Evolutionary conservation across 345 rosid genomes (phyloP), one percentile per base, ranked within the genome.

Genomic region (Gossypium ekmanianum): DNA sequence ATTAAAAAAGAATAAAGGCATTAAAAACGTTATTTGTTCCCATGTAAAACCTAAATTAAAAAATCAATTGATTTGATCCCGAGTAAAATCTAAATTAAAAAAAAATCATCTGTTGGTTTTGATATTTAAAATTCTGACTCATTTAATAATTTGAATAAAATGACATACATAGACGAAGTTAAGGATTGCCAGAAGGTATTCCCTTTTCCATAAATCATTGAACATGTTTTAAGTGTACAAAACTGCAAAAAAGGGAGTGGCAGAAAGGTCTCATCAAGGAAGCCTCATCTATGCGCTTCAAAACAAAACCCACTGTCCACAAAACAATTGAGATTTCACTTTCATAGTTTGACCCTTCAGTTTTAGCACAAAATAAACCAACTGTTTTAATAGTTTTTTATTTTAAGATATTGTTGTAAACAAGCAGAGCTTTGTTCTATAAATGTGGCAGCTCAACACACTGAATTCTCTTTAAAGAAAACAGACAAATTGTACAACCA

Each of bases 401-500:
- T 50, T 50, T 68, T 26, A 51, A 14, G 45, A 50, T 51, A 10
- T 24, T 59, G 75, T 11, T 45, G 24, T 16, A 26, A 73, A 73
- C 20, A 13, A 47, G 75, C 13, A 16, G 52, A 24, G 22, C 34
- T 61, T 61, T 73, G 26, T 68, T 45, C 9, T 73, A 73, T 61
- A 58, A 56, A 56, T 64, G 50, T n/a, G 29, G 20, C 59, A 45
- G 61, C 64, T 39, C 63, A 45, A 22, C 14, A 18, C 24, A 29
- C 14, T 54, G 43, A 27, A 22, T n/a, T 66, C 65, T 76, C 20
- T 18, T 20, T 11, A 20, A 62, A 3, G 61, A 50, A 62, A 55
- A 48, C 50, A 14, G 76, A 77, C 64, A 65, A 77, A 24, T 20
- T 57, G 65, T 71, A 51, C 68, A 65, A 47, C 24, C 72, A 72